These are phyloP conservation scores for Tuctoria greenei DNA, from an alignment of 176 grass and related monocot genomes.

Conservation along the genomic window DNA sequence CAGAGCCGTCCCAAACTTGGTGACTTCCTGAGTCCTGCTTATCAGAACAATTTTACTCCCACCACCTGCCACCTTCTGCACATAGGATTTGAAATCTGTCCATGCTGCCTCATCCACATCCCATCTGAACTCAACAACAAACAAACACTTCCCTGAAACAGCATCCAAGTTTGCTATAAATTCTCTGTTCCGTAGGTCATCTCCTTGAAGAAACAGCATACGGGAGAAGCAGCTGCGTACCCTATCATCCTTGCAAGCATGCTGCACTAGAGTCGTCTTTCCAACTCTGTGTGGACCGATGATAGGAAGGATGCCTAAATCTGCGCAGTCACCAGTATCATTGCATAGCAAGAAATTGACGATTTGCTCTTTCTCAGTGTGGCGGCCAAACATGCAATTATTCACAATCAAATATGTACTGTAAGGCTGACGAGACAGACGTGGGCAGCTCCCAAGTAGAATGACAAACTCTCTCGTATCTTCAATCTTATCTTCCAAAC, in stretches of 20 bases:
- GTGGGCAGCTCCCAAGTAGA: conserved; percentile 31
- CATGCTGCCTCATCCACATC: conserved; percentile 27
- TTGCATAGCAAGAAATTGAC: conserved; percentile 34
- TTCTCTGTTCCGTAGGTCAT: neutral
- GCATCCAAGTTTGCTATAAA: neutral
- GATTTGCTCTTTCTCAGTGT: conserved; percentile 31
- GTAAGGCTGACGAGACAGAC: conserved; percentile 15
- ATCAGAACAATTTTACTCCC: conserved; percentile 38
- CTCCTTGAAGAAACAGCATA: neutral
- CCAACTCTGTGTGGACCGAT: conserved; percentile 36
- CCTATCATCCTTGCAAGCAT: conserved; percentile 48
- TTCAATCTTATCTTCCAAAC: conserved; percentile 21
- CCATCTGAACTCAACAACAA: conserved; percentile 23
- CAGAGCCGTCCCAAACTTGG: conserved; percentile 2
- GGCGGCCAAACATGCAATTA: no score
- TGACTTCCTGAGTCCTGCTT: neutral
- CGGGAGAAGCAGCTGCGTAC: conserved; percentile 21
- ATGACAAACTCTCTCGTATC: conserved; percentile 39
- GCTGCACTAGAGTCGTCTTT: conserved; percentile 48
- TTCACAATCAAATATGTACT: conserved; percentile 32
- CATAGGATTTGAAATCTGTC: conserved; percentile 20
- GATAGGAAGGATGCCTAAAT: conserved; percentile 35
- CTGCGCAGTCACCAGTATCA: neutral
- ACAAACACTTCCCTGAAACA: conserved; percentile 25
- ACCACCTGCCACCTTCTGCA: neutral